Base-by-base conservation (phyloP, 768 basidiomycete species). In the Lactifluus hygrophoroides region DNA sequence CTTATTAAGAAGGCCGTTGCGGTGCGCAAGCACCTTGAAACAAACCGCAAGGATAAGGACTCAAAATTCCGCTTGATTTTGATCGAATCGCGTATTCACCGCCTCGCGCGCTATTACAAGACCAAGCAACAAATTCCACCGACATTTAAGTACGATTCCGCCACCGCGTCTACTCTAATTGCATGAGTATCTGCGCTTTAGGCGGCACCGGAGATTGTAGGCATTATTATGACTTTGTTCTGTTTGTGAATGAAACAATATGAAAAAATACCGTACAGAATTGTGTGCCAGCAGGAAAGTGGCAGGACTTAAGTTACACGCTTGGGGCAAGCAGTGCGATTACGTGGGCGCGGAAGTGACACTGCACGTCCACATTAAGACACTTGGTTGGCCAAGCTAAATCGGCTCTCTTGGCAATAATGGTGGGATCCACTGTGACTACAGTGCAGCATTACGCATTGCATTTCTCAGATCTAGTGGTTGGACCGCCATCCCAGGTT, bases 1-100 rank as follows among this genome's bases (percentile, higher is more conserved):
- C 86, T 96, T 75, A 88, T 98, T 84, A 97, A 97, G 86, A 99
- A 97, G 86, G 95, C 95, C 74, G 94, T 99, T 70, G 81, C 91
- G 68, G 93, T 99, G 70, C 93, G 94, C 77, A 98, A 97, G 82
- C 95, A 98, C 77, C 84, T 99, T 67, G 92, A 96, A 76, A 80
- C 82, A 69, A 97, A 96, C 88, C 86, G 95, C 73, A 95, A 94
- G 75, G 95, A 99, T 83, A 95, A 93, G 81, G 94, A 97, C 82
- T 91, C 90, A 74, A 95, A 85, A 70, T 85, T 85, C 81, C 91
- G 94, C 73, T 86, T 97, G 69, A 97, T 97, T 80, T 79, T 97
- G 69, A 95, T 99, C 81, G 95, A 99, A 82, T 95, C 93, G 66
- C 84, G 95, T 68, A 98, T 99, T 75, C 95, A 99, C 81, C 85